Percentiles rank a stretch among this genome's conserved stretches.
phyloP scores from a whole-genome alignment of 2,329 filamentous ascomycete genomes.

The Trichophyton schoenleinii region DNA sequence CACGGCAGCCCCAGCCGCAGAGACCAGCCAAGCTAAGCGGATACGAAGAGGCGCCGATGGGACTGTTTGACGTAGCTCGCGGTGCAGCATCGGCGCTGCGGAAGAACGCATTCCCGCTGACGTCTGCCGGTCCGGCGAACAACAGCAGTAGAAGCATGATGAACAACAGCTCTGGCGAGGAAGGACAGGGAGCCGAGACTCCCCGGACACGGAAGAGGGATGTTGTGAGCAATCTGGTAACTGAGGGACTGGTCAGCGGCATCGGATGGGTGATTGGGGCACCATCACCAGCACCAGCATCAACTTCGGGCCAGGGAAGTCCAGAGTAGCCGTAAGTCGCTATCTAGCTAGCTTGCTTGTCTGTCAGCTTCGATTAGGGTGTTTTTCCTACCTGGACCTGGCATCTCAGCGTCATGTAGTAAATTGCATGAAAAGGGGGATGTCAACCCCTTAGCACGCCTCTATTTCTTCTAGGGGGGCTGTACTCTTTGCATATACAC shows the following conservation, averaged over 20 bases:
- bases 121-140: slow-evolving; percentile 12
- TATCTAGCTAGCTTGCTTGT: too few species aligned
- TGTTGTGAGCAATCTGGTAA: slow-evolving; percentile 52
- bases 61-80: slow-evolving; percentile 41
- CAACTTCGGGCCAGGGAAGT: slow-evolving; percentile 6
- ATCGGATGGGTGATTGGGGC: slow-evolving; percentile 53
- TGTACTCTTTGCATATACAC: too few species aligned
- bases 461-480: too few species aligned
- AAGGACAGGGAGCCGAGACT: slow-evolving; percentile 16
- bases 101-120: slow-evolving; percentile 37
- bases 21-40: slow-evolving; percentile 5
- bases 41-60: slow-evolving; percentile 39
- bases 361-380: too few species aligned
- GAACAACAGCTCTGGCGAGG: slow-evolving; percentile 8
- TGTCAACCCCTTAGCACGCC: too few species aligned
- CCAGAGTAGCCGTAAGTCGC: neutral
- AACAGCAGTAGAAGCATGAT: slow-evolving; percentile 11
- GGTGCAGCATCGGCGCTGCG: slow-evolving; percentile 37
- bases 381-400: too few species aligned
- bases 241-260: slow-evolving; percentile 48
- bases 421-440: too few species aligned
- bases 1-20: slow-evolving; percentile 10
- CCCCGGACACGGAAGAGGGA: slow-evolving; percentile 37
- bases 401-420: too few species aligned
- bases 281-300: slow-evolving; percentile 22